phyloP scores from a whole-genome alignment of 257 asterid genomes.

The Euphrasia confusa region DNA sequence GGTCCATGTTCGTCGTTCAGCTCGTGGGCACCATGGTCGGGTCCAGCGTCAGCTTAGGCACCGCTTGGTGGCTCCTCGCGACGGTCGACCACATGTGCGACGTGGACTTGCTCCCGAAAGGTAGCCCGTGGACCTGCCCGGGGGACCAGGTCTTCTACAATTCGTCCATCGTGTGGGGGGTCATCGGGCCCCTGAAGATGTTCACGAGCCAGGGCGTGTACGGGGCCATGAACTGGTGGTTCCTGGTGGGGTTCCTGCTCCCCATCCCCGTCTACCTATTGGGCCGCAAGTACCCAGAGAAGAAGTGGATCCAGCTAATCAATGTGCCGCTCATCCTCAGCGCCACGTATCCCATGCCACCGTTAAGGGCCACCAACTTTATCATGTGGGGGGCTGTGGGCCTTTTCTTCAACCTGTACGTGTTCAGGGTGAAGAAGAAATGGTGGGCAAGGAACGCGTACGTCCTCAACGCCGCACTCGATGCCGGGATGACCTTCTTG shows the following conservation, averaged over 20 bases:
- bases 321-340: conserved; percentile 57
- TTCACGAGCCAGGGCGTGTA: conserved; percentile 58
- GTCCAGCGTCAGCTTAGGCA: conserved; percentile 40
- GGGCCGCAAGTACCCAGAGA: conserved; percentile 44
- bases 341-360: conserved; percentile 50
- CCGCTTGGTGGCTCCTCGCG: conserved; percentile 65
- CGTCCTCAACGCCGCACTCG: conserved; percentile 60
- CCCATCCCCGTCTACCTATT: conserved; percentile 49
- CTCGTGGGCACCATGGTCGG: conserved; percentile 56
- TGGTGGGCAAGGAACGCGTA: conserved; percentile 76
- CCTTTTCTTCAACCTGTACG: conserved; percentile 37
- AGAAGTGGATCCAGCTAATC: conserved; percentile 57
- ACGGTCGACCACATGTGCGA: conserved; percentile 46
- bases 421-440: conserved; percentile 37
- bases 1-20: conserved; percentile 63
- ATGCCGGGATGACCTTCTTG: conserved; percentile 75
- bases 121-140: conserved; percentile 50
- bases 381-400: conserved; percentile 60
- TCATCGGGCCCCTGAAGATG: conserved; percentile 63
- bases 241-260: conserved; percentile 53
- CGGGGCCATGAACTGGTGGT: conserved; percentile 54
- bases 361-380: conserved; percentile 61
- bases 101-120: conserved; percentile 28
- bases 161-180: conserved; percentile 88
- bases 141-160: conserved; percentile 58